Evolutionary conservation across 2,329 filamentous ascomycete species (phyloP).

Genomic region (Spiromastix sp.): DNA sequence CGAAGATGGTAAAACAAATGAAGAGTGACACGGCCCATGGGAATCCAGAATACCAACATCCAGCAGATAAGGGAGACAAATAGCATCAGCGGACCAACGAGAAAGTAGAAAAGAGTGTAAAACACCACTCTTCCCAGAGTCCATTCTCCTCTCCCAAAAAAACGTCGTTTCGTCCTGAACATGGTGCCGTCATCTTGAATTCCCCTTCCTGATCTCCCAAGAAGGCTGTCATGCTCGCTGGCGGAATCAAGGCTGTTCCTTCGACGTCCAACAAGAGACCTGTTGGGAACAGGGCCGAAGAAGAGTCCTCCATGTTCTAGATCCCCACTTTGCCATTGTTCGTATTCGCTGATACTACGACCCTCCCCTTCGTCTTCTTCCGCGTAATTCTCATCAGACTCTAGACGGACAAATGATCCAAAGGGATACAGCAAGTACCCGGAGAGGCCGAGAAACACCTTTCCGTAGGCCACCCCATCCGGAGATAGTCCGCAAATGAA

Average conservation of each 20-base stretch:
- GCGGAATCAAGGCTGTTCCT: constrained; percentile 81
- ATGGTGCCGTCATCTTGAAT: constrained; percentile 32
- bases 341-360: constrained; percentile 94
- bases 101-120: constrained; percentile 89
- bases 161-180: constrained; percentile 58
- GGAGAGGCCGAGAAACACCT: constrained; percentile 71
- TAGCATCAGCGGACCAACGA: constrained; percentile 78
- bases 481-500: constrained; percentile 67
- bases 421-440: constrained; percentile 92
- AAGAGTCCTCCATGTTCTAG: constrained; percentile 91
- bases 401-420: constrained; percentile 85
- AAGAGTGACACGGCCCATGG: constrained; percentile 92
- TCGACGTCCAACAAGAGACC: constrained; percentile 76
- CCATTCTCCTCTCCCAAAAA: constrained; percentile 95
- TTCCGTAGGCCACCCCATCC: constrained; percentile 77
- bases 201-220: constrained; percentile 55
- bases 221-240: constrained; percentile 80
- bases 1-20: constrained; percentile 85
- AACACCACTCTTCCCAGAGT: constrained; percentile 89
- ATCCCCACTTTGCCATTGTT: constrained; percentile 97
- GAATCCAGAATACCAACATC: constrained; percentile 95
- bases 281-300: constrained; percentile 69
- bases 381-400: constrained; percentile 87
- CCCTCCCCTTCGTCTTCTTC: constrained; percentile 94
- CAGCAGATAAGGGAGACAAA: constrained; percentile 82